Base-by-base conservation (phyloP, 2,329 filamentous ascomycete genomes). In the Pyrenophora tritici-repentis region DNA sequence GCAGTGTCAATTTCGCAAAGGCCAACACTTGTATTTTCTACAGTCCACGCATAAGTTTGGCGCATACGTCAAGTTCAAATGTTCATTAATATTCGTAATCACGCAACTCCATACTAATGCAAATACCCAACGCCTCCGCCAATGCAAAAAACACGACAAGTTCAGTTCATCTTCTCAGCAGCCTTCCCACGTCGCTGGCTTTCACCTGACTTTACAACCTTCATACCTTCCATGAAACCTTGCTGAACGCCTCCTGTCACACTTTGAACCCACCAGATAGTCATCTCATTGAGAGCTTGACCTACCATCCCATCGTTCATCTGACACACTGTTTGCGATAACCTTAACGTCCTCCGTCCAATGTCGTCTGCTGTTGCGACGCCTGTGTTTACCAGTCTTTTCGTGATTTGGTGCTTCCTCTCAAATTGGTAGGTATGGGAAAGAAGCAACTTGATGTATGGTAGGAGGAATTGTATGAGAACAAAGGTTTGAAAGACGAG, bases 241-340 rank as follows among this genome's bases (percentile, higher is more conserved):
- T 90, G 85, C 61, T 85, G 84, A 35, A 90, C 75, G 0, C 88
- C 88, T 12, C 84, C 86, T 2, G 84, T 80, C 42, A 90, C 74
- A 16, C 85, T 83, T 55, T 86, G 80, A 1, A 88, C 71, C 62
- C 84, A 81, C 83, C 86, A 90, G 3, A 80, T 68, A 2, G 81
- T 78, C 8, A 82, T 65, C 26, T 83, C 81, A 14, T 81, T 78
- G 17, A 89, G 66, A 3, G 78, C 75, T 54, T 84, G 79, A 0
- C 86, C 85, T n/a, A 88, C 73, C 53, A 79, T 82, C 0, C 87
- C 87, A 52, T 88, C 83, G 17, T 86, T 83, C 73, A 88, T 79
- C 37, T 79, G 80, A 51, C 79, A 80, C 3, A 89, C 74, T 0
- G 81, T 78, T 8, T 80, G 79, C 8, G 81, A 81, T 3, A 87